phyloP scores from a whole-genome alignment of 176 grass and related monocot genomes.

The Luzula sylvatica region DNA sequence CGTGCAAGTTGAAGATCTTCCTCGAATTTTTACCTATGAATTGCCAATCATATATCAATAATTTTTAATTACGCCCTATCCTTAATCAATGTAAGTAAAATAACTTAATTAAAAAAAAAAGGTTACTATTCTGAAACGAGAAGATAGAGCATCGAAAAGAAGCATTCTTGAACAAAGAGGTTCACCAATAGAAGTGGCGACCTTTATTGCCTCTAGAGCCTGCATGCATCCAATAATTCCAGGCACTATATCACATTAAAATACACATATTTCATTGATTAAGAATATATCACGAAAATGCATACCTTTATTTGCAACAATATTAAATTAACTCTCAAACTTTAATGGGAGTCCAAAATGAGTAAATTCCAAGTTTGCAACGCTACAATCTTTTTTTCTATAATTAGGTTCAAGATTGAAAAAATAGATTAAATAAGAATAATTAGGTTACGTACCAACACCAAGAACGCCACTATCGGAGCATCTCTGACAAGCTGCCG shows the following conservation, averaged over 20 bases:
- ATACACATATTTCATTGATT: slow-evolving; percentile 1
- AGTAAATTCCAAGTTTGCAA: too few species aligned
- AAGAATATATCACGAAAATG: neutral
- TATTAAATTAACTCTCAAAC: too few species aligned
- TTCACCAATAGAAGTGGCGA: slow-evolving; percentile 77
- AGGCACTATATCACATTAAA: slow-evolving; percentile 52
- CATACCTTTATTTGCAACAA: slow-evolving; percentile 1
- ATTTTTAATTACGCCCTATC: neutral
- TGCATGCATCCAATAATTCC: slow-evolving; percentile 93
- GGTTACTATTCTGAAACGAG: slow-evolving; percentile 66
- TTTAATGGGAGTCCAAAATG: too few species aligned
- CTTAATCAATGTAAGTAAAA: neutral
- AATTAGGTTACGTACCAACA: slow-evolving; percentile 46
- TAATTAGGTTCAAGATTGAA: neutral
- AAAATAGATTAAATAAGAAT: neutral
- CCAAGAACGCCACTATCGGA: slow-evolving; percentile 94
- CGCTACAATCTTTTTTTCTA: neutral
- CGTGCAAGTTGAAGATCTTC: slow-evolving; percentile 48
- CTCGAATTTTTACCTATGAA: slow-evolving; percentile 71
- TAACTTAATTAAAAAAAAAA: slow-evolving; percentile 15
- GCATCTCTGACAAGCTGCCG: slow-evolving; percentile 81
- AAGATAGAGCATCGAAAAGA: slow-evolving; percentile 73
- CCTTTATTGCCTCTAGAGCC: slow-evolving; percentile 93
- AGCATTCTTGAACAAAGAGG: slow-evolving; percentile 84
- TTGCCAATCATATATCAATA: slow-evolving; percentile 6